Evolutionary conservation across 2,329 filamentous ascomycete species (phyloP), one percentile per base, ranked within the genome.

Genomic region (Dactylellina sp.): DNA sequence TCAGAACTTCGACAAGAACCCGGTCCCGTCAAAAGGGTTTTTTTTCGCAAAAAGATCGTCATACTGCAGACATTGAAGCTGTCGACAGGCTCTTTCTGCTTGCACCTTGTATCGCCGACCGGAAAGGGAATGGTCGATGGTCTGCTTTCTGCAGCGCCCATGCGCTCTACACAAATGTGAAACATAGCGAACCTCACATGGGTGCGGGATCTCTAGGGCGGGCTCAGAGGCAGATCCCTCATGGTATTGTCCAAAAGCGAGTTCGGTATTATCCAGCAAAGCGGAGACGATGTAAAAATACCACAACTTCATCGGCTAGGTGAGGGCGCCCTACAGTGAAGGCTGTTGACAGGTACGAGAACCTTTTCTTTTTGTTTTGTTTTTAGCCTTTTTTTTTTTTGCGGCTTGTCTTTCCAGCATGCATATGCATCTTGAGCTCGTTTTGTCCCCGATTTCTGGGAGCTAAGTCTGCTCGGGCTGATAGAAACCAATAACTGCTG

Each of bases 171-270:
- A 57, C 1, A 40, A 28, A 55, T 65, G 40, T 59, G 60, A 64
- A 64, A 72, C 61, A 20, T 7, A 46, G 25, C 22, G 39, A 56
- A 65, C 62, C 32, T 57, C 53, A 64, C 68, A 60, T 60, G 52
- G 39, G 24, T 22, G 53, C 53, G 60, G 60, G 53, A 60, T 52
- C 59, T 57, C 68, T 39, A 64, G 52, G 68, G 44, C 53, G 42
- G 46, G 25, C 35, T 65, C 16, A 55, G 52, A 35, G 28, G 60
- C 60, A 65, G 68, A 72, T 72, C 60, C 47, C 60, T 72, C 68
- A 16, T 49, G 22, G 68, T 72, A 72, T 72, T 72, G 24, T 65
- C 68, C 68, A 61, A 65, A 72, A 61, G 68, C 53, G 68, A 72
- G 60, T 60, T 64, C 42, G 44, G 49, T 18, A 35, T 60, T 65